A percentile compares a stretch with the other conserved stretches of the same genome.
These are phyloP conservation scores for Leishmania guyanensis DNA, from an alignment of 208 protist species.

Conservation along the genomic window DNA sequence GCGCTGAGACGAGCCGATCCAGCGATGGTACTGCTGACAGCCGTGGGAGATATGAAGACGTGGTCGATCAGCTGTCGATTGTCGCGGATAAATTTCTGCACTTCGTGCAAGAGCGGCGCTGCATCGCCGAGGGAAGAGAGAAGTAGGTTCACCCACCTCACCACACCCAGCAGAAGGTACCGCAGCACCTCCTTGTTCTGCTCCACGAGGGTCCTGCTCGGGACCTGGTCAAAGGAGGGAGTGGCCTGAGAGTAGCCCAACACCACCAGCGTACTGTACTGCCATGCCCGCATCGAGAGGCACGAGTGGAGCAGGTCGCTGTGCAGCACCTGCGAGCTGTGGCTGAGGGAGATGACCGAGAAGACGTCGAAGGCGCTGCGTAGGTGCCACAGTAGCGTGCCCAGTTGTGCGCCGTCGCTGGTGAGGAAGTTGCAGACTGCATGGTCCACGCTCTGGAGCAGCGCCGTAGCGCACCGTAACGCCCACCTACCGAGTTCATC, in stretches of 20 bases:
- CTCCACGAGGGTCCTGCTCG: constrained; percentile 36
- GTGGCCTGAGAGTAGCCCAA: constrained; percentile 45
- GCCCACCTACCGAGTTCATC: constrained; percentile 40
- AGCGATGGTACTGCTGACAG: constrained; percentile 20
- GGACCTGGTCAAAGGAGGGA: constrained; percentile 12
- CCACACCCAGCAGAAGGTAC: constrained; percentile 49
- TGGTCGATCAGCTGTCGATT: constrained; percentile 67
- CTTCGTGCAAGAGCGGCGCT: constrained; percentile 38
- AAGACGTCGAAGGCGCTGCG: constrained; percentile 66
- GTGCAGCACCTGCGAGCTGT: constrained; percentile 62
- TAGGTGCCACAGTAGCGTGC: constrained; percentile 47
- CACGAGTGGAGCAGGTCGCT: constrained; percentile 54
- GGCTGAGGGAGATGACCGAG: constrained; percentile 55
- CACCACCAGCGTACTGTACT: constrained; percentile 53
- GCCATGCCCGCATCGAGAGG: constrained; percentile 70
- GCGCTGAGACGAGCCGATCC: constrained; percentile 33
- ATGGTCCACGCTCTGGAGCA: constrained; percentile 60
- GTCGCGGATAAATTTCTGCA: constrained; percentile 65
- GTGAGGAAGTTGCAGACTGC: constrained; percentile 46
- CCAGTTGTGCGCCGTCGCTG: constrained; percentile 29
- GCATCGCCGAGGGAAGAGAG: constrained; percentile 58
- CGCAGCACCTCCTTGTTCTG: constrained; percentile 70
- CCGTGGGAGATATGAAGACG: constrained; percentile 42
- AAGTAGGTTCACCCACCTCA: constrained; percentile 73
- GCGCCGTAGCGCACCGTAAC: constrained; percentile 48